Evolutionary conservation across 2,329 filamentous ascomycete genomes (phyloP).

Genomic region (Paraphaeosphaeria minitans): DNA sequence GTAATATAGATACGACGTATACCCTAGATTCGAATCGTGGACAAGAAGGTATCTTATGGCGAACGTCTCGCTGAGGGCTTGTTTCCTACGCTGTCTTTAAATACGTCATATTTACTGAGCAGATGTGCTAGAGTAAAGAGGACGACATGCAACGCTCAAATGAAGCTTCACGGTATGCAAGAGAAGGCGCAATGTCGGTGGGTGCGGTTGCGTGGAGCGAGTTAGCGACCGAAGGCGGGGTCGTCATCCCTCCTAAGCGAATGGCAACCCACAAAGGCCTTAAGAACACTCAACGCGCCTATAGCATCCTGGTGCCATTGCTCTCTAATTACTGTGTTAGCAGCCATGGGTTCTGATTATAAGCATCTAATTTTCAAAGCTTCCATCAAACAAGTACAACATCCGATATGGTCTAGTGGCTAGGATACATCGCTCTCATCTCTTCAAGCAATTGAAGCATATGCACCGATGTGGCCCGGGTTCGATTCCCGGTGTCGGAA

Average conservation of each 20-base stretch:
- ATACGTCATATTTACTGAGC: no score
- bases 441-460: background rate
- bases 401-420: slow-evolving; percentile 1
- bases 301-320: background rate
- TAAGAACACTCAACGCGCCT: background rate
- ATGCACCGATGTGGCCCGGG: background rate
- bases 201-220: background rate
- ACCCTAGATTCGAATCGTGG: no score
- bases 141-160: no score
- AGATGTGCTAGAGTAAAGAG: no score
- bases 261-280: background rate
- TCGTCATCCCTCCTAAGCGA: background rate
- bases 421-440: background rate
- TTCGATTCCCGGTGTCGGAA: background rate
- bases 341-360: no score
- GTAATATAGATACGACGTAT: no score
- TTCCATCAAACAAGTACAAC: background rate
- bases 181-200: no score
- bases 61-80: no score
- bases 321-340: no score
- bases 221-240: background rate
- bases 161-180: no score
- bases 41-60: no score
- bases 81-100: no score
- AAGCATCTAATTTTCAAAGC: background rate